phyloP scores from a whole-genome alignment of 177 flowering plant genomes.

The Vitis hybrid region DNA sequence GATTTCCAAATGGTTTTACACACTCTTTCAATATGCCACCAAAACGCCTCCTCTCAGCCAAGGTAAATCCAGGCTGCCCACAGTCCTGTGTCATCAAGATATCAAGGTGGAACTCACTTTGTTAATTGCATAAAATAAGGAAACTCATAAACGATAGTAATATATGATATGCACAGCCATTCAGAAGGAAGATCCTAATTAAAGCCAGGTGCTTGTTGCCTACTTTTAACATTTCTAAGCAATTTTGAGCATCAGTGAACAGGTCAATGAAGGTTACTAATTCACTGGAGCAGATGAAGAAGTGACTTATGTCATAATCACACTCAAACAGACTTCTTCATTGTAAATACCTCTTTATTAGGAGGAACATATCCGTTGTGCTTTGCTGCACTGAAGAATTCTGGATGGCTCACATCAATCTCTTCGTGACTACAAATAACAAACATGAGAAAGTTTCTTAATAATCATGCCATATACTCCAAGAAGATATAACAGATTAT shows the following conservation, averaged over 20 bases:
- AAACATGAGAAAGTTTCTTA: neutral
- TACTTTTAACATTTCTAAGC: neutral
- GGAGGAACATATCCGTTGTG: slow-evolving; percentile 87
- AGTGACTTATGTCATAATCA: neutral
- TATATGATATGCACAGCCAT: neutral
- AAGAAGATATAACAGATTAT: neutral
- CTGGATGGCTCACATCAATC: slow-evolving; percentile 97
- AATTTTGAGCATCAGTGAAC: neutral
- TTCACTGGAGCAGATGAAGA: neutral
- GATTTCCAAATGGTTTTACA: slow-evolving; percentile 13
- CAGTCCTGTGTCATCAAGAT: slow-evolving; percentile 62
- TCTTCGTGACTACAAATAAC: slow-evolving; percentile 82
- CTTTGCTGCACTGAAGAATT: slow-evolving; percentile 82
- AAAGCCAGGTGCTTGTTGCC: neutral
- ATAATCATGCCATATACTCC: neutral
- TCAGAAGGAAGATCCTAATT: neutral
- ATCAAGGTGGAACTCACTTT: neutral
- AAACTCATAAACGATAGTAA: neutral
- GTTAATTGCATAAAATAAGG: neutral
- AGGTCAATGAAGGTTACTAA: neutral
- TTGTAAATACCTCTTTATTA: slow-evolving; percentile 72
- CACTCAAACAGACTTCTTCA: neutral
- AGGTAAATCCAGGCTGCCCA: slow-evolving; percentile 97
- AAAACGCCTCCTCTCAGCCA: slow-evolving; percentile 84
- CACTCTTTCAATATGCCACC: slow-evolving; percentile 72